Conservation (phyloP, 2,329 filamentous ascomycete genomes). For the Xylaria polymorpha region DNA sequence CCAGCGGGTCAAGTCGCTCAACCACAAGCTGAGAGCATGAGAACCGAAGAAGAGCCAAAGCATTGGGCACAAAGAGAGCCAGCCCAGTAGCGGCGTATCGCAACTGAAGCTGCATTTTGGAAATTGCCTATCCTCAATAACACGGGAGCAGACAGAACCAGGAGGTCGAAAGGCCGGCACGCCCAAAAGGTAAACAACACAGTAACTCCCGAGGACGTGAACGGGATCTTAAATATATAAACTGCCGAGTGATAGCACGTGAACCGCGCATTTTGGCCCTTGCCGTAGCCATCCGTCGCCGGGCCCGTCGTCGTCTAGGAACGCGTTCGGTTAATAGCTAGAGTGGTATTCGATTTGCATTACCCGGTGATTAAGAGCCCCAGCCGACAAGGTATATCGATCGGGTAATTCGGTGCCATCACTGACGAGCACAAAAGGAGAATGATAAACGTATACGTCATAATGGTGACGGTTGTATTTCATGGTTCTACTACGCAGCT, state of each 20-base stretch:
- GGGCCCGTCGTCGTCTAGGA: constrained; percentile 13
- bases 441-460: constrained; percentile 14
- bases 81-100: constrained; percentile 15
- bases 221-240: constrained; percentile 13
- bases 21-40: constrained; percentile 47
- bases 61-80: constrained; percentile 19
- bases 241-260: neutral
- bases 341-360: constrained; percentile 23
- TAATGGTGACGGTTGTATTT: neutral
- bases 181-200: neutral
- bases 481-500: neutral
- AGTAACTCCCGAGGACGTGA: neutral
- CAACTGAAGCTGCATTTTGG: constrained; percentile 30
- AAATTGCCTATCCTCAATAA: neutral
- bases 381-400: constrained; percentile 10
- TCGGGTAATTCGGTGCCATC: constrained; percentile 26
- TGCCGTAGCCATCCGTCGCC: neutral
- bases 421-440: constrained; percentile 12
- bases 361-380: constrained; percentile 27
- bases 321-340: constrained; percentile 29
- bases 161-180: neutral
- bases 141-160: neutral
- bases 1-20: constrained; percentile 45
- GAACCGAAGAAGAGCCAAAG: constrained; percentile 44
- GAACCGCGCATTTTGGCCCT: neutral